phyloP scores from a whole-genome alignment of 345 rosid genomes.

The Eucalyptus regnans region DNA sequence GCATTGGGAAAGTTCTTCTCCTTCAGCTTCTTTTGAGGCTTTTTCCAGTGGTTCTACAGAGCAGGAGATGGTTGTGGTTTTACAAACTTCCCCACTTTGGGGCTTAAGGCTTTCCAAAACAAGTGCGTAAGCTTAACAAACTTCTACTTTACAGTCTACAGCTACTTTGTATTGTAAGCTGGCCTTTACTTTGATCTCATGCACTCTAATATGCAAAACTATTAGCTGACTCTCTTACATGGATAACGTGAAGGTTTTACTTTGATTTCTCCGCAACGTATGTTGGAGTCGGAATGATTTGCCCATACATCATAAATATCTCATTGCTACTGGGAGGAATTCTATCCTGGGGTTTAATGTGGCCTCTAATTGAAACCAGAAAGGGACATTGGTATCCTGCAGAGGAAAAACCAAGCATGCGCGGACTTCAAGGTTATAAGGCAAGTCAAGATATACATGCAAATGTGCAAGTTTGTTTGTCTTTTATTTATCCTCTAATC shows the following conservation, averaged over 20 bases:
- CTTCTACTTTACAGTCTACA: too few species aligned
- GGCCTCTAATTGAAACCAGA: slow-evolving; percentile 6
- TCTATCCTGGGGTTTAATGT: slow-evolving; percentile 12
- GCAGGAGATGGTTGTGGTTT: too few species aligned
- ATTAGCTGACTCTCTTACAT: neutral
- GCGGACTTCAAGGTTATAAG: slow-evolving; percentile 7
- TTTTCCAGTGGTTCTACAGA: too few species aligned
- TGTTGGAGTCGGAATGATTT: slow-evolving; percentile 11
- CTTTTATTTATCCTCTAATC: neutral
- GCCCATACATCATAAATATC: slow-evolving; percentile 3
- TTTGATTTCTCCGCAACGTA: slow-evolving; percentile 5
- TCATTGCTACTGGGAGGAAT: slow-evolving; percentile 3
- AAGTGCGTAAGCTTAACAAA: too few species aligned
- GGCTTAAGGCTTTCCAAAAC: too few species aligned
- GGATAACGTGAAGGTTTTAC: slow-evolving; percentile 1
- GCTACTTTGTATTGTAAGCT: too few species aligned
- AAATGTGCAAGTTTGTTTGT: neutral
- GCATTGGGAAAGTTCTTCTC: too few species aligned
- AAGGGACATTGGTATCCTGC: slow-evolving; percentile 1
- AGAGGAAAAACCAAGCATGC: neutral
- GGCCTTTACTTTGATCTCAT: too few species aligned
- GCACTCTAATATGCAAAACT: neutral
- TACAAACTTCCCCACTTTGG: too few species aligned
- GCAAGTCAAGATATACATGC: neutral
- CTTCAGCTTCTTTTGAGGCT: too few species aligned